phyloP scores from a whole-genome alignment of 371 early-diverging fungal species.

The Syncephalastrum racemosum region DNA sequence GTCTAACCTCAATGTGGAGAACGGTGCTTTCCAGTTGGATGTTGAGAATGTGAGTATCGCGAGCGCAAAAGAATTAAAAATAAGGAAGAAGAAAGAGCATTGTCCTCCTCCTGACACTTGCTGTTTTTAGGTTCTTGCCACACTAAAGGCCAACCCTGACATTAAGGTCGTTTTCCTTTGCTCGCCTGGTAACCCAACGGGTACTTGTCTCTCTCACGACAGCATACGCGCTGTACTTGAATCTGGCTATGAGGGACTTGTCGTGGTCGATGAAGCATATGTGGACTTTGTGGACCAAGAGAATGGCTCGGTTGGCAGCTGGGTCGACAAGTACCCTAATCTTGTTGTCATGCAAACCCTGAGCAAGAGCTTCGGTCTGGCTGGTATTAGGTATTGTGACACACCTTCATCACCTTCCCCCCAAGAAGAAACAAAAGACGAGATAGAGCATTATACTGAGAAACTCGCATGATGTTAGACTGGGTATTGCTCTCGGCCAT shows the following conservation, averaged over 20 bases:
- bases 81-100: neutral
- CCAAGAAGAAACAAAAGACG: neutral
- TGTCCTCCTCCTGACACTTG: slow-evolving; percentile 1
- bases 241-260: slow-evolving; percentile 68
- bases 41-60: slow-evolving; percentile 62
- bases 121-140: slow-evolving; percentile 54
- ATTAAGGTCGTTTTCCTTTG: slow-evolving; percentile 93
- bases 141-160: slow-evolving; percentile 62
- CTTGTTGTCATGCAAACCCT: slow-evolving; percentile 96
- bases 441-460: neutral
- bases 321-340: slow-evolving; percentile 86
- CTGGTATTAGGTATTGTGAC: slow-evolving; percentile 83
- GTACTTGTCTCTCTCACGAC: slow-evolving; percentile 69
- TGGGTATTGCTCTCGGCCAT: slow-evolving; percentile 86
- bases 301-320: slow-evolving; percentile 71
- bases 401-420: no score
- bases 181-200: slow-evolving; percentile 98
- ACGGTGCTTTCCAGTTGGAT: slow-evolving; percentile 81
- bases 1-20: slow-evolving; percentile 74
- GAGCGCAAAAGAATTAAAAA: neutral
- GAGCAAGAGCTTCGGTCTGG: slow-evolving; percentile 96
- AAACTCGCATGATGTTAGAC: slow-evolving; percentile 25
- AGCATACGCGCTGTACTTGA: slow-evolving; percentile 79
- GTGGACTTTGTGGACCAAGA: slow-evolving; percentile 84
- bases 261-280: slow-evolving; percentile 98